Conservation (phyloP, 768 basidiomycete species). For the Hebeloma cylindrosporum region DNA sequence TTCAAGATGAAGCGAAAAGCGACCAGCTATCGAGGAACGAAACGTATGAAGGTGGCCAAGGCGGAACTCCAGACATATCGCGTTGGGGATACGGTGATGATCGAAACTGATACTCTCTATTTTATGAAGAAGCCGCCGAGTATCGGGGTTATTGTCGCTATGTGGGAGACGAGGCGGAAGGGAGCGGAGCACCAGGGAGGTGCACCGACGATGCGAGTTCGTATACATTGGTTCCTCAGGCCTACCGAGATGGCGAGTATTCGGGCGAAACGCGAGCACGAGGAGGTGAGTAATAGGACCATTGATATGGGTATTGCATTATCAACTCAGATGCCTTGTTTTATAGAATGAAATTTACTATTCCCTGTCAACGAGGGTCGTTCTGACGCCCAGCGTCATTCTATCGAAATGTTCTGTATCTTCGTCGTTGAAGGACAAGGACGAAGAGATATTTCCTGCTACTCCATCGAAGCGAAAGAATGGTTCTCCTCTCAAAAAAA, state of each 20-base stretch:
- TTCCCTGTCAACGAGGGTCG: constrained; percentile 47
- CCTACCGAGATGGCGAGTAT: constrained; percentile 61
- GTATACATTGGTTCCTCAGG: constrained; percentile 76
- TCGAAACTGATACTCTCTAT: constrained; percentile 48
- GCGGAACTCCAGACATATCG: constrained; percentile 36
- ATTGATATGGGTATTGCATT: too few relatives aligned
- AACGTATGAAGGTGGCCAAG: constrained; percentile 20
- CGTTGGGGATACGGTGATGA: constrained; percentile 68
- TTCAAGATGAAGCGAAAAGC: constrained; percentile 33
- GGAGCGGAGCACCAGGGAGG: constrained; percentile 31
- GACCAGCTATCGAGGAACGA: constrained; percentile 23
- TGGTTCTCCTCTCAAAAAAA: constrained; percentile 25
- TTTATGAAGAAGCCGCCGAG: constrained; percentile 49
- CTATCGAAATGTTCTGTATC: constrained; percentile 52
- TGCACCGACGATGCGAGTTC: constrained; percentile 48
- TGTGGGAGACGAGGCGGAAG: constrained; percentile 56
- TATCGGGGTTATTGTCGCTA: constrained; percentile 65
- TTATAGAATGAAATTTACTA: constrained; percentile 77
- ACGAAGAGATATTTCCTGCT: constrained; percentile 16
- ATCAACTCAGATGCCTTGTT: neutral
- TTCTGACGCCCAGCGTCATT: constrained; percentile 52
- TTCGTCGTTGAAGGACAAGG: constrained; percentile 21
- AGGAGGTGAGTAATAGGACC: constrained; percentile 57
- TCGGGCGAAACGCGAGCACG: constrained; percentile 59
- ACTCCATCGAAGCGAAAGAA: constrained; percentile 20